Evolutionary conservation across 495 filamentous ascomycete genomes (phyloP), one percentile per base, ranked within the genome.

Genomic region (Neurospora sp.): DNA sequence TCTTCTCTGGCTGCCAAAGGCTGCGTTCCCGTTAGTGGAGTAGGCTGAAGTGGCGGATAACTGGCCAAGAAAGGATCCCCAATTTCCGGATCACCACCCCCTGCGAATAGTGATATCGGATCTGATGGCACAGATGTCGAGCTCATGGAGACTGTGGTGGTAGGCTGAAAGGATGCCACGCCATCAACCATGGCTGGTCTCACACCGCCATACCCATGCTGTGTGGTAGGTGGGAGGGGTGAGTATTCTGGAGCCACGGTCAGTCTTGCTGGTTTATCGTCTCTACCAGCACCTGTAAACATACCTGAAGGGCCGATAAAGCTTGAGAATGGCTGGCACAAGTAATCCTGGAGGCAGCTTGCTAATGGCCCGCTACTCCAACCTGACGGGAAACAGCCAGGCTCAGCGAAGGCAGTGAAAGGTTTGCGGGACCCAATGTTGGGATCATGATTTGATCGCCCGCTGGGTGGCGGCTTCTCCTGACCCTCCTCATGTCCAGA

Each of bases 1-100:
- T 78, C 82, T 73, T 86, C 83, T 69, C 79, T 75, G 65, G 76
- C 77, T 39, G 79, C 77, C 65, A 78, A 70, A 45, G 83, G 80
- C 72, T 84, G 83, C 31, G 80, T 69, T n/a, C 76, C 74, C 74
- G 78, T 78, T 39, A 76, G 77, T 40, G 77, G 78, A 6, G 71
- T 80, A 59, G 83, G 81, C 72, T 83, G 84, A 39, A 86, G 69
- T 44, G 80, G 78, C 38, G 81, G 80, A 59, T 84, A 85, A 72
- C 72, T 78, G 20, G 80, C n/a, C 68, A 86, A 76, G 73, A 80
- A 79, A 59, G 79, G 78, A 37, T 79, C 76, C 72, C 80, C 72
- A 69, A 81, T 68, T 27, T 78, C 72, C 8, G 76, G 72, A 40
- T 76, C 76, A 71, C 83, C 80, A 70, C 79, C 80, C 70, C 78